phyloP scores from a whole-genome alignment of 1,284 basidiomycete species.

The Tremellales sp. region DNA sequence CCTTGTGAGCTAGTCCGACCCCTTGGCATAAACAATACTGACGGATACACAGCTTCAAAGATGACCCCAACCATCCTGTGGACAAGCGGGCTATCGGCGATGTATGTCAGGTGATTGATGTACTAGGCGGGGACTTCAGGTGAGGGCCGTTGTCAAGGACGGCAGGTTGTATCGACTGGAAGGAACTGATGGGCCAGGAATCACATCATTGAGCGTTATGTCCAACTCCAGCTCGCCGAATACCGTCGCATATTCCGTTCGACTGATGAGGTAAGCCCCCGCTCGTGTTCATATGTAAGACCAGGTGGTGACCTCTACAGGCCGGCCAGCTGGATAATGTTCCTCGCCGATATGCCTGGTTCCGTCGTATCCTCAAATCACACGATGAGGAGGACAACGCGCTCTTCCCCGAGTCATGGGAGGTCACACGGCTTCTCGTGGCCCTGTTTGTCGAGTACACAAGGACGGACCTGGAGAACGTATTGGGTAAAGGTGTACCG shows the following conservation, averaged over 20 bases:
- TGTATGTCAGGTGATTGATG: conserved; percentile 78
- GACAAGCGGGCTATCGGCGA: conserved; percentile 65
- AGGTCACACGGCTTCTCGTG: conserved; percentile 70
- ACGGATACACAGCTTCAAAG: conserved; percentile 60
- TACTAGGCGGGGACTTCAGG: conserved; percentile 70
- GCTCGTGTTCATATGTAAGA: background rate
- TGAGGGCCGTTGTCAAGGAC: conserved; percentile 9
- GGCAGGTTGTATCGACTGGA: too few species aligned
- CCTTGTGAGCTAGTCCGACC: conserved; percentile 60
- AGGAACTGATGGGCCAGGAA: conserved; percentile 40
- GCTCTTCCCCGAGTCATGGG: conserved; percentile 79
- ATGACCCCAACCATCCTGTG: conserved; percentile 65
- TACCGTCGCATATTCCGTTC: conserved; percentile 93
- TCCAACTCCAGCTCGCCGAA: conserved; percentile 85
- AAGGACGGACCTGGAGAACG: conserved; percentile 51
- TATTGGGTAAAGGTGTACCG: conserved; percentile 52
- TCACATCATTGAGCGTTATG: conserved; percentile 83
- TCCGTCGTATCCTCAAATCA: conserved; percentile 78
- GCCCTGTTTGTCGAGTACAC: conserved; percentile 83
- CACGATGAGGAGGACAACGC: conserved; percentile 82
- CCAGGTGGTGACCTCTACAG: conserved; percentile 15
- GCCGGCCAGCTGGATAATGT: conserved; percentile 96
- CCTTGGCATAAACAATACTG: background rate
- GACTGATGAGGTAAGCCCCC: conserved; percentile 64
- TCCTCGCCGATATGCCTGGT: conserved; percentile 91